Evolutionary conservation across 768 basidiomycete genomes (phyloP).

Genomic region (Rhizopogon vulgaris): DNA sequence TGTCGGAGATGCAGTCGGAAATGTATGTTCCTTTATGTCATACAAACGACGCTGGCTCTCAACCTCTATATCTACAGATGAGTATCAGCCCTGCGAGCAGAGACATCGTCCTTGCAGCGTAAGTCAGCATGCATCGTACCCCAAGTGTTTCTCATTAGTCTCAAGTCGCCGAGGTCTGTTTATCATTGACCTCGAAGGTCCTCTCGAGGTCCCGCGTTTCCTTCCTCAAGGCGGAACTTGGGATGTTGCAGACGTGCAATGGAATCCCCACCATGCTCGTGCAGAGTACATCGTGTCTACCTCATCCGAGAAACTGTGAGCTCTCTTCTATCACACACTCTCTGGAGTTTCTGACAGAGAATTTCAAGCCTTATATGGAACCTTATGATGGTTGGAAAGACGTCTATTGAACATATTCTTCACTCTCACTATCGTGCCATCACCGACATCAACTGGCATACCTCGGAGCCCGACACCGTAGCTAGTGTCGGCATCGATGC

Average conservation of each 20-base stretch:
- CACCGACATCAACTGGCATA: constrained; percentile 98
- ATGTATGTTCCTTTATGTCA: constrained; percentile 43
- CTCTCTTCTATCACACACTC: constrained; percentile 1
- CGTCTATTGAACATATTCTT: constrained; percentile 78
- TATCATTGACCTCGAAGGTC: constrained; percentile 89
- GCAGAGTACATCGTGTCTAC: constrained; percentile 84
- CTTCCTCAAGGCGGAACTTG: constrained; percentile 95
- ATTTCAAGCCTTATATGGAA: constrained; percentile 84
- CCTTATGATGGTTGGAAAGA: constrained; percentile 63
- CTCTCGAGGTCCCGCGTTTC: constrained; percentile 83
- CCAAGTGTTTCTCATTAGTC: not conserved
- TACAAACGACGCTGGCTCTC: not conserved
- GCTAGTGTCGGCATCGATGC: constrained; percentile 91
- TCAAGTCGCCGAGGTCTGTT: constrained; percentile 80
- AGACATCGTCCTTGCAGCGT: constrained; percentile 90
- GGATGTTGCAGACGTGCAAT: constrained; percentile 92
- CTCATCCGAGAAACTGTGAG: constrained; percentile 81
- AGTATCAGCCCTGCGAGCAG: constrained; percentile 85
- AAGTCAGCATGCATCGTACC: constrained; percentile 21
- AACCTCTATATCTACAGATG: constrained; percentile 48
- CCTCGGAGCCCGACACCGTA: constrained; percentile 75
- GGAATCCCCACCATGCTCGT: constrained; percentile 78
- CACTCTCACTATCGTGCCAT: constrained; percentile 92
- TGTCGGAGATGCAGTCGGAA: constrained; percentile 79
- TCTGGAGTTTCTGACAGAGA: not conserved